Evolutionary conservation across 2,329 filamentous ascomycete species (phyloP).

Genomic region (Clonostachys chloroleuca): DNA sequence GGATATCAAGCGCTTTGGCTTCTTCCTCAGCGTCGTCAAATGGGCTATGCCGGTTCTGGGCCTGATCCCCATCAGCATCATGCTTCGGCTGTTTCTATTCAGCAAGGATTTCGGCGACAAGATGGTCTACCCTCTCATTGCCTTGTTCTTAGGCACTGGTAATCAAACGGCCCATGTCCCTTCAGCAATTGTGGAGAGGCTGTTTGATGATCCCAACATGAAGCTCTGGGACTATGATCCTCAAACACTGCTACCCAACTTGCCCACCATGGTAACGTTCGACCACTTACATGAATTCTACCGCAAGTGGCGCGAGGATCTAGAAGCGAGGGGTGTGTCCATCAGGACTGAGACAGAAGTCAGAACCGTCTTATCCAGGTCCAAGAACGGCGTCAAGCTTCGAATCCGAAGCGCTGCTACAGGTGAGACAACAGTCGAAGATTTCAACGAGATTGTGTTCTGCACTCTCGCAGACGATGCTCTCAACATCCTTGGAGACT

Average conservation of each 20-base stretch:
- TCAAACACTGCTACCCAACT: slow-evolving; percentile 49
- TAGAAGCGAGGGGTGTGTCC: slow-evolving; percentile 49
- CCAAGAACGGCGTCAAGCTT: slow-evolving; percentile 46
- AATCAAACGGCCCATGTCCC: slow-evolving; percentile 72
- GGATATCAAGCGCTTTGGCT: slow-evolving; percentile 52
- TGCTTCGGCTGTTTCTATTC: slow-evolving; percentile 66
- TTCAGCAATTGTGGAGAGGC: slow-evolving; percentile 58
- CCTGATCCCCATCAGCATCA: slow-evolving; percentile 56
- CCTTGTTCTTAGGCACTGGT: slow-evolving; percentile 69
- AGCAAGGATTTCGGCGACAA: slow-evolving; percentile 66
- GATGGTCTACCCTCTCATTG: slow-evolving; percentile 67
- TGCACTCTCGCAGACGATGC: slow-evolving; percentile 63
- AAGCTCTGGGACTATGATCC: slow-evolving; percentile 55
- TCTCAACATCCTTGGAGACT: slow-evolving; percentile 53
- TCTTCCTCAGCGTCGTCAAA: slow-evolving; percentile 51
- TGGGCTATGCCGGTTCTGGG: slow-evolving; percentile 57
- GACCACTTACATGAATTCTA: slow-evolving; percentile 60
- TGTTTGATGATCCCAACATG: slow-evolving; percentile 55
- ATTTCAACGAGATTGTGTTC: slow-evolving; percentile 65
- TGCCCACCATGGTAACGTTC: slow-evolving; percentile 64
- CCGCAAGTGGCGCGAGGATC: slow-evolving; percentile 49
- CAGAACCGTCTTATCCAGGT: slow-evolving; percentile 43
- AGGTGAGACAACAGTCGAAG: slow-evolving; percentile 38
- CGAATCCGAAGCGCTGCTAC: slow-evolving; percentile 29
- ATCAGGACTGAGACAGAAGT: slow-evolving; percentile 54